Base-by-base conservation (phyloP, 176 grass and related monocot species). In the Cenchrus americanus region DNA sequence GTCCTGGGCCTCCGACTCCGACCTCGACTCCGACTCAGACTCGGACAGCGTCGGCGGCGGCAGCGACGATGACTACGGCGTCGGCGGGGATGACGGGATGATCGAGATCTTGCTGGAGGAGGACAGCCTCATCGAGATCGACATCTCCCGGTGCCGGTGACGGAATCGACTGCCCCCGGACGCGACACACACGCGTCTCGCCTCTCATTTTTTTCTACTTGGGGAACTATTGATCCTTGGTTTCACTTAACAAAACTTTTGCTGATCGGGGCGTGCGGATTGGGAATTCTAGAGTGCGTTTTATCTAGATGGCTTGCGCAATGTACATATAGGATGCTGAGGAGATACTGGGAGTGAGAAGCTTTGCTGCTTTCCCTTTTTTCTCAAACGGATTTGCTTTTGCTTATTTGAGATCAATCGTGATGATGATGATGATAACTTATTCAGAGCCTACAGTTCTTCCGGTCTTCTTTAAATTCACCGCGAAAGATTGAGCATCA, bases 41-140 rank as follows among this genome's bases (percentile, higher is more conserved):
- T 77, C 76, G 0, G 91, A 87, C 10, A 81, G 71, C 69, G 58
- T 23, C 69, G 57, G 8, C 57, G 78, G 49, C 62, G 64, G 4
- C 34, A 37, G 48, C 44, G 69, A 14, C 19, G 82, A 27, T 26
- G 73, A 26, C 53, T 67, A 10, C 60, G 30, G 10, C 44, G 43
- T 5, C 42, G 82, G 41, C 3, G 54, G 19, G 8, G 87, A 80
- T 19, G 77, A 66, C 47, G 90, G 84, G 60, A 88, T 86, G 83
- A 93, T 93, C 58, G 87, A 93, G 87, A 90, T 93, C 87, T 77
- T 84, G 72, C 84, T 93, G 66, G 91, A 93, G 52, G 91, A 93
- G 85, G 91, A 93, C 66, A 93, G 73, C 87, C 76, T 93, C 75
- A 93, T 93, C 84, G 91, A 93, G 91, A 92, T 92, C 87, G 91